Evolutionary conservation across 2,329 filamentous ascomycete species (phyloP).

Genomic region (Scytalidium sp.): DNA sequence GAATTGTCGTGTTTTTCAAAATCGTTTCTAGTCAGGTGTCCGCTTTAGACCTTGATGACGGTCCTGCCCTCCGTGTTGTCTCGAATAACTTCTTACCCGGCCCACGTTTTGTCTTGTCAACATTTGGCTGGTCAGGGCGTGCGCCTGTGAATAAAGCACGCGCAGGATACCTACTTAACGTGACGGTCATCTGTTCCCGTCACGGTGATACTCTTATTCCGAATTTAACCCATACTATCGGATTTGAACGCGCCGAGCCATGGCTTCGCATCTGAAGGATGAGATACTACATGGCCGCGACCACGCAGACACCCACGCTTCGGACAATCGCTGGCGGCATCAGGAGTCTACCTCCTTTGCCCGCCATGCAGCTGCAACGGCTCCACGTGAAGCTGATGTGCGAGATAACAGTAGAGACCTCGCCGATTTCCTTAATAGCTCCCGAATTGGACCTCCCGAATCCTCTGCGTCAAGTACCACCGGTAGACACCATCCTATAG

Average conservation of each 20-base stretch:
- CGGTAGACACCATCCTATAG: slow-evolving; percentile 45
- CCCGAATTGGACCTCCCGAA: slow-evolving; percentile 38
- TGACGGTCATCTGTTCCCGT: no score
- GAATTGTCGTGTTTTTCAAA: background rate
- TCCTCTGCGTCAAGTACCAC: slow-evolving; percentile 17
- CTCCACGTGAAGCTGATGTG: slow-evolving; percentile 38
- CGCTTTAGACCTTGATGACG: background rate
- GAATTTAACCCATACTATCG: background rate
- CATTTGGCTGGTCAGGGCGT: background rate
- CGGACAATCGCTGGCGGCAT: slow-evolving; percentile 58
- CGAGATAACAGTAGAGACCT: slow-evolving; percentile 47
- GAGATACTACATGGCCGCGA: slow-evolving; percentile 21
- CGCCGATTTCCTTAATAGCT: slow-evolving; percentile 53
- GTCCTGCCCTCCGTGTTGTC: background rate
- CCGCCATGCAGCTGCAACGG: slow-evolving; percentile 38
- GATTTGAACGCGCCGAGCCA: slow-evolving; percentile 7
- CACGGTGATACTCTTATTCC: no score
- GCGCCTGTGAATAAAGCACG: background rate
- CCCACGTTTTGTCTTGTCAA: background rate
- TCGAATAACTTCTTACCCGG: background rate
- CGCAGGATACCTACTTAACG: no score
- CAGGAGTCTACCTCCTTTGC: slow-evolving; percentile 58
- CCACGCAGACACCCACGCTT: slow-evolving; percentile 50
- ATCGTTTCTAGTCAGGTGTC: no score
- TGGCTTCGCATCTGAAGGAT: slow-evolving; percentile 23